Base-by-base conservation (phyloP, 345 rosid genomes). In the Eucalyptus marginata region DNA sequence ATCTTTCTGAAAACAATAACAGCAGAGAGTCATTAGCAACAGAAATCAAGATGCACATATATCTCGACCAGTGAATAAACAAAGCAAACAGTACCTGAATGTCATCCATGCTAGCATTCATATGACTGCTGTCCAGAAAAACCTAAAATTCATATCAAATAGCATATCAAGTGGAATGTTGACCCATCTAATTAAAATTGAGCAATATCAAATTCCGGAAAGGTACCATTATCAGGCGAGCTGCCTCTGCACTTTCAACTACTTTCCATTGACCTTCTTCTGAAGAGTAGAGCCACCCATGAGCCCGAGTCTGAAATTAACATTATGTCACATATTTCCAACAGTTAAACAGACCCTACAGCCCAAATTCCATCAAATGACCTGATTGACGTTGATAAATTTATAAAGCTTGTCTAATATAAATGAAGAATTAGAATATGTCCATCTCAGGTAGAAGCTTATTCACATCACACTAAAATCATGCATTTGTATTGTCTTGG, bases 251-350 rank as follows among this genome's bases (percentile, higher is more conserved):
- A 93, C 95, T 97, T 92, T 96, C 98, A 86, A 97, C 96, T 62
- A 97, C 93, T 88, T 91, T 88, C 99, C 99, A 96, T 89, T 96
- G 99, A 91, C 99, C 99, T 95, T 96, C 99, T 92, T 97, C 98
- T 90, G 98, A 95, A 92, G 96, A 93, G 95, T 95, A 97, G 90
- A 97, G 96, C 99, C 99, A 97, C 88, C 96, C 99, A 93, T 93
- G 97, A 93, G 98, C 93, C 87, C 96, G 96, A 88, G 95, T 91
- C 99, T 97, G 98, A 93, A 94, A 94, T 36, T 31, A 54, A 44
- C 68, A 54, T 51, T 51, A 86, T 7, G 94, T 93, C 88, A 88
- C 86, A 54, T 64, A 89, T 89, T 89, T 90, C 50, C 87, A 91
- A 89, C 49, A 85, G 87, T 84, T 88, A 81, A 86, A 76, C 13